Conservation (phyloP, 1,284 basidiomycete species). For the Moesziomyces aphidis region DNA sequence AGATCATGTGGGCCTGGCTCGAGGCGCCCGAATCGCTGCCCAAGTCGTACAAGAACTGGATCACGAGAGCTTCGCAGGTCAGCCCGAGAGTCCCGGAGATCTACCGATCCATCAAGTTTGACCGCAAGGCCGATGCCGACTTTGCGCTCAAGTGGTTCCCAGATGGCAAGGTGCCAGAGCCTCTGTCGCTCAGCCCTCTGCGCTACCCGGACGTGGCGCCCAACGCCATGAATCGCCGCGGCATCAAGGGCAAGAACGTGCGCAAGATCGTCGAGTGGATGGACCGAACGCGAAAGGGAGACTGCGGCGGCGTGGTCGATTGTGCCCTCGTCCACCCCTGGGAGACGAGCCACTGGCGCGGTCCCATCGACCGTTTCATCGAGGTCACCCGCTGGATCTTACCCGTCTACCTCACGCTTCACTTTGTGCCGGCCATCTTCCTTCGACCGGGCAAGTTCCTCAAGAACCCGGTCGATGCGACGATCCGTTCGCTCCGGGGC, state of each 20-base stretch:
- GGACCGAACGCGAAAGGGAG: constrained; percentile 43
- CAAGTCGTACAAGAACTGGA: constrained; percentile 59
- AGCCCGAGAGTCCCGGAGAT: constrained; percentile 36
- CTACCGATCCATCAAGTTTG: constrained; percentile 26
- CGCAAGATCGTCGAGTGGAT: constrained; percentile 56
- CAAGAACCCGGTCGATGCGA: constrained; percentile 50
- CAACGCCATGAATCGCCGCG: constrained; percentile 48
- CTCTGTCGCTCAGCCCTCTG: constrained; percentile 48
- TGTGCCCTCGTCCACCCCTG: constrained; percentile 79
- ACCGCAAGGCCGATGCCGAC: constrained; percentile 26
- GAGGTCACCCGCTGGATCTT: constrained; percentile 84
- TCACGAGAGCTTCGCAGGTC: constrained; percentile 61
- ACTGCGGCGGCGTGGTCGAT: constrained; percentile 42
- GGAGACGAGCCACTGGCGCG: constrained; percentile 76
- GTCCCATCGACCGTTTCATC: constrained; percentile 80
- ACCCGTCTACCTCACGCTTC: constrained; percentile 84
- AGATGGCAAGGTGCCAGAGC: constrained; percentile 57
- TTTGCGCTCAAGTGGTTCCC: constrained; percentile 50
- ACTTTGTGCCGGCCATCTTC: constrained; percentile 79
- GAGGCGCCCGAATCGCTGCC: constrained; percentile 68
- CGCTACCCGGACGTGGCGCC: constrained; percentile 53
- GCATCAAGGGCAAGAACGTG: constrained; percentile 59
- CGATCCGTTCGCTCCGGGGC: constrained; percentile 75
- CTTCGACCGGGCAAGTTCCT: constrained; percentile 62
- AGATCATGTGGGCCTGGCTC: constrained; percentile 82